Conservation (phyloP, 176 grass and related monocot genomes). For the sorghum (Sorghum bicolor) region Sorghum_bicolor_NCBIv3 NC_012870.2:13093001-13093500, state of each 20-base stretch:
- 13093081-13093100: not conserved
- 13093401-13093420: constrained; percentile 40
- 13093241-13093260: constrained; percentile 71
- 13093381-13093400: constrained; percentile 15
- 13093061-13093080: not conserved
- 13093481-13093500: not conserved
- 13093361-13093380: not conserved
- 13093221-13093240: not conserved
- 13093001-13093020: constrained; percentile 86
- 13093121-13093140: constrained; percentile 49
- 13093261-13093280: constrained; percentile 83
- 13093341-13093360: not conserved
- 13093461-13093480: constrained; percentile 48
- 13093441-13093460: constrained; percentile 72
- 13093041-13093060: not conserved
- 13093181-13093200: not conserved
- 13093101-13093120: constrained; percentile 84
- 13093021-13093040: constrained; percentile 23
- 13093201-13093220: not conserved
- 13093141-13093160: constrained; percentile 67
- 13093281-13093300: constrained; percentile 94
- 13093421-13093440: constrained; percentile 93
- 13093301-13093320: constrained; percentile 92
- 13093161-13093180: not conserved
- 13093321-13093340: constrained; percentile 73